These are phyloP conservation scores for Helotiales sp. DNA, from an alignment of 2,329 filamentous ascomycete genomes.

Conservation along the genomic window DNA sequence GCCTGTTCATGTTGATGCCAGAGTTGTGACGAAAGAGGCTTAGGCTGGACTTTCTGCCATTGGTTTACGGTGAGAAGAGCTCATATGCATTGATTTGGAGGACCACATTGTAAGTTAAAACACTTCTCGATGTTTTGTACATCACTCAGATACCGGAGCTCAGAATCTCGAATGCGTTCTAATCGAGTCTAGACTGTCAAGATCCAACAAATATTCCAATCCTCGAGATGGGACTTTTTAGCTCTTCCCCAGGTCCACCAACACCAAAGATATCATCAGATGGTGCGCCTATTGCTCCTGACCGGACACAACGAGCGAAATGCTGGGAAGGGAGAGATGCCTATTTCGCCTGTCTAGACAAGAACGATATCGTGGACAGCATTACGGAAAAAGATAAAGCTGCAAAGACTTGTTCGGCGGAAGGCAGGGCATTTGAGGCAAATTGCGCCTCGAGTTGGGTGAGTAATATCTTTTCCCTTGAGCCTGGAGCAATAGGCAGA, in stretches of 20 bases:
- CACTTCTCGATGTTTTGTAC: no score
- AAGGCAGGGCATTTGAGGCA: slow-evolving; percentile 70
- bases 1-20: slow-evolving; percentile 5
- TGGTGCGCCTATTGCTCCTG: slow-evolving; percentile 75
- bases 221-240: slow-evolving; percentile 51
- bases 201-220: background rate
- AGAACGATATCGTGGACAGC: slow-evolving; percentile 76
- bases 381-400: slow-evolving; percentile 57
- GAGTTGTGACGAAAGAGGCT: slow-evolving; percentile 8
- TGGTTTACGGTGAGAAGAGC: slow-evolving; percentile 2
- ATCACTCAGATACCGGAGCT: no score
- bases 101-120: no score
- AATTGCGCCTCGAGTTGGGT: slow-evolving; percentile 93
- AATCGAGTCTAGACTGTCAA: background rate
- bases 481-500: background rate
- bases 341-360: slow-evolving; percentile 88
- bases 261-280: slow-evolving; percentile 50
- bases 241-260: slow-evolving; percentile 36
- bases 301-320: slow-evolving; percentile 73
- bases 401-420: slow-evolving; percentile 56
- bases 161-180: background rate
- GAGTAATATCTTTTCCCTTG: slow-evolving; percentile 39
- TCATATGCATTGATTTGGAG: no score
- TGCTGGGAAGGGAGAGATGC: slow-evolving; percentile 90
- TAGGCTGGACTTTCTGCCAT: slow-evolving; percentile 19